phyloP scores from a whole-genome alignment of 148 eudicot genomes.

The Camellia granthamiana region DNA sequence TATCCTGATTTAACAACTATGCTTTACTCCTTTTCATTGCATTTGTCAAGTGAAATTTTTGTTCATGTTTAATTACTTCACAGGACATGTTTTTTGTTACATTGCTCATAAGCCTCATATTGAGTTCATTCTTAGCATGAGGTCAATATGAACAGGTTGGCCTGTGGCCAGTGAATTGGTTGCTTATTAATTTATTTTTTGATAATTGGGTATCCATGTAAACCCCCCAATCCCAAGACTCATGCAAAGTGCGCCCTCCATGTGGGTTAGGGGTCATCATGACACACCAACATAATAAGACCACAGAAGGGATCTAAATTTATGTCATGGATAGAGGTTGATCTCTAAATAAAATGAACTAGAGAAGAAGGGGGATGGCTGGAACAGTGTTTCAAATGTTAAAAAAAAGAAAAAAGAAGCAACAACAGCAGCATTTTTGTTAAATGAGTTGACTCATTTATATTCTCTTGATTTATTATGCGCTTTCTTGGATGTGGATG shows the following conservation, averaged over 20 bases:
- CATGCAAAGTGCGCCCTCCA: no score
- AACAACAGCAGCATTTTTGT: not conserved
- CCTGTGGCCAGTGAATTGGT: not conserved
- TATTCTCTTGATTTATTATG: no score
- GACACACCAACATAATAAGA: not conserved
- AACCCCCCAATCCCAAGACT: no score
- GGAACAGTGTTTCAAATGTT: not conserved
- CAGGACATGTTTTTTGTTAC: not conserved
- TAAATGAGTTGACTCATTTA: not conserved
- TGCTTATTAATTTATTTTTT: not conserved
- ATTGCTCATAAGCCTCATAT: not conserved
- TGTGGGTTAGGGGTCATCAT: no score
- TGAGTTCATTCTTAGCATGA: not conserved
- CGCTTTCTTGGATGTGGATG: not conserved
- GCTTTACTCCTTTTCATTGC: not conserved
- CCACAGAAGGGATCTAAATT: no score
- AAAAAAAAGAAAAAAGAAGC: not conserved
- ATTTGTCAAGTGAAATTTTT: not conserved
- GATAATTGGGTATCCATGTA: not conserved
- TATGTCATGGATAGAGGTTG: not conserved
- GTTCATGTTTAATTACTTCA: not conserved
- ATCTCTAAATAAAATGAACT: not conserved
- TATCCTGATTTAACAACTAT: no score
- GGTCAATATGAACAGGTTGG: not conserved
- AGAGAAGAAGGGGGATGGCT: not conserved